Conservation (phyloP, 768 basidiomycete species). For the Leucocoprinus birnbaumii region DNA sequence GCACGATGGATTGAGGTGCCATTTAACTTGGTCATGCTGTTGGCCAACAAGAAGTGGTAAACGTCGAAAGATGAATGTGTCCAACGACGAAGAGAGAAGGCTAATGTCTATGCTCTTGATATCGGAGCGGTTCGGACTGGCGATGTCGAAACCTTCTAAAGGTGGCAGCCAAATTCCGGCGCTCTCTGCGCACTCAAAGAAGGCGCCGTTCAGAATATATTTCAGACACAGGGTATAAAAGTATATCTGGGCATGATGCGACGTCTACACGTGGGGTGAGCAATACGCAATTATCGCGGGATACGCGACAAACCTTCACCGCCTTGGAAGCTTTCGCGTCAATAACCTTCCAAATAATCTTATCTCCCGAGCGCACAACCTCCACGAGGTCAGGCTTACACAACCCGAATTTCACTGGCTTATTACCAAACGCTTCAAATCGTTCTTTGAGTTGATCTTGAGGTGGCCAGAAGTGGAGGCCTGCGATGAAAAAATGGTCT, state of each 20-base stretch:
- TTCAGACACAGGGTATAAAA: conserved; percentile 45
- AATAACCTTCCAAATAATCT: conserved; percentile 43
- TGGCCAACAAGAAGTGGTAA: conserved; percentile 37
- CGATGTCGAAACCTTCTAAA: conserved; percentile 27
- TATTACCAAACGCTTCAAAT: conserved; percentile 27
- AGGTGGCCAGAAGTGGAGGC: conserved; percentile 41
- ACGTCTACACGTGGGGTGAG: conserved; percentile 29
- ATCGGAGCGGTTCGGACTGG: conserved; percentile 31
- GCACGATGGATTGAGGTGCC: conserved; percentile 51
- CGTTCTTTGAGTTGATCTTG: conserved; percentile 26
- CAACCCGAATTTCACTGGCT: conserved; percentile 38
- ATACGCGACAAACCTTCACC: conserved; percentile 35
- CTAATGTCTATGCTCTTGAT: conserved; percentile 37
- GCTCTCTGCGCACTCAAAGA: conserved; percentile 29
- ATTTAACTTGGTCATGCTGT: conserved; percentile 32
- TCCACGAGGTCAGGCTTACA: conserved; percentile 50
- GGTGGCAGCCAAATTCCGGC: conserved; percentile 49
- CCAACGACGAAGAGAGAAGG: conserved; percentile 37
- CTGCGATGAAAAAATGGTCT: conserved; percentile 43
- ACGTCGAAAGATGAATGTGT: conserved; percentile 39
- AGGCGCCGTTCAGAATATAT: conserved; percentile 30
- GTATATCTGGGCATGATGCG: conserved; percentile 51
- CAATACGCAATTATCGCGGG: background rate
- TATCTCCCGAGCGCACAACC: conserved; percentile 28
- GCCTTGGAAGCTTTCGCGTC: conserved; percentile 47